A percentile compares a stretch with the other conserved stretches of the same genome.
These are phyloP conservation scores for Fusarium sublunatum DNA, from an alignment of 2,329 filamentous ascomycete species.

Conservation along the genomic window DNA sequence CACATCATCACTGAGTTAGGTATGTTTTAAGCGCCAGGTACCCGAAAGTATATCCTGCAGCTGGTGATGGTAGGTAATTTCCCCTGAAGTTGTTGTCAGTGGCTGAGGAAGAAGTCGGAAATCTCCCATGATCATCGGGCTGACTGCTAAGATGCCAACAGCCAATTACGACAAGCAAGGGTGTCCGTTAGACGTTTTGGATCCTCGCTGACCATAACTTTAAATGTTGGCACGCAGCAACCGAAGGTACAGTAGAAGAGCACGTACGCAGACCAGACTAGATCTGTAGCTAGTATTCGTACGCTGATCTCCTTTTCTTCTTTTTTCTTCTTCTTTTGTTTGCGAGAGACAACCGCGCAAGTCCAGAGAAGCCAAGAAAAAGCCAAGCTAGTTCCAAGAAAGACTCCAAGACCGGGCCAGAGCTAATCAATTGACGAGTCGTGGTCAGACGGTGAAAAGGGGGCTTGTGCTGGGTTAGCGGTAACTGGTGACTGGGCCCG, in stretches of 20 bases:
- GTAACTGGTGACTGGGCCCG: conserved; percentile 1
- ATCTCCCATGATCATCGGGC: no score
- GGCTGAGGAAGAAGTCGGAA: no score
- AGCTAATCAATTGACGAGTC: conserved; percentile 12
- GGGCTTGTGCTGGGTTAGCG: conserved; percentile 8
- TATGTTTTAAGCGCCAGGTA: conserved; percentile 36
- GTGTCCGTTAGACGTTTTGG: neutral
- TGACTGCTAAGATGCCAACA: no score
- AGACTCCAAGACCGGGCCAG: neutral
- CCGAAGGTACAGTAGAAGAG: conserved; percentile 3
- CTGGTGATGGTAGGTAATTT: conserved; percentile 6
- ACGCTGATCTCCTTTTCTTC: no score
- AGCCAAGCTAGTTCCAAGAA: conserved; percentile 11
- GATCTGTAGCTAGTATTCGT: no score
- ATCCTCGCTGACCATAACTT: neutral
- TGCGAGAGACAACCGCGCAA: neutral
- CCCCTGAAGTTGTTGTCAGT: neutral
- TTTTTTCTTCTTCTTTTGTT: no score
- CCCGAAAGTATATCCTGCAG: conserved; percentile 28
- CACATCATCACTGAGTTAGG: neutral
- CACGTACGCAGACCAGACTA: neutral
- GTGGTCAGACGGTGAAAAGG: conserved; percentile 22
- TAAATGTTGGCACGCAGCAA: neutral
- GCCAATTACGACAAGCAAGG: no score
- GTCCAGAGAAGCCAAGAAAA: neutral